Evolutionary conservation across 2,329 filamentous ascomycete species (phyloP), one percentile per base, ranked within the genome.

Genomic region (Arthrocladium fulminans): DNA sequence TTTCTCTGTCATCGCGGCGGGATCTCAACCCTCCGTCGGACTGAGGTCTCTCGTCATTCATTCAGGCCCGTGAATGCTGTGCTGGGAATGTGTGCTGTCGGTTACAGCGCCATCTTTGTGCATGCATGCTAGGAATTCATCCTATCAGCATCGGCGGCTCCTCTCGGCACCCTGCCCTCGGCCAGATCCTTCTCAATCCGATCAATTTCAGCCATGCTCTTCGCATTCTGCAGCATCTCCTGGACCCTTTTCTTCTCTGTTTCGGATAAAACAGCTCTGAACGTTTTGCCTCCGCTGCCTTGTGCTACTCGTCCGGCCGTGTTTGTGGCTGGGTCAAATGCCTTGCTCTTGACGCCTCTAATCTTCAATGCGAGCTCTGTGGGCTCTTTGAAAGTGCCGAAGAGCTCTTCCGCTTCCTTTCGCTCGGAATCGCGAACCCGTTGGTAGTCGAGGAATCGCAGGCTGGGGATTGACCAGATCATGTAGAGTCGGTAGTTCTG

Each of bases 401-500:
- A 97, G 2, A 98, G 73, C 66, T 90, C 84, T 15, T 70, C 74
- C 0, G 88, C 88, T 58, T 81, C 78, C 55, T 79, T 71, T 38
- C 89, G 80, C 74, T 98, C 92, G 0, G 77, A 81, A 55, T 92
- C 80, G 67, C 88, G 94, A 43, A 98, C 88, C 68, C 94, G 95
- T 59, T 81, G 76, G 65, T 88, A 96, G 68, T 98, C 92, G 42
- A 98, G 76, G 67, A 95, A 97, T 38, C 90, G 83, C 37, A 98
- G 81, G 3, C 75, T 77, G 1, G 88, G 88, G 63, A 85, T 87
- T 54, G 83, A 80, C 84, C 86, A 96, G 52, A 98, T 78, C 23
- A 95, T 73, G 84, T 87, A 98, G 65, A 84, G 84, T 46, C 92
- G 84, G 71, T 97, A 98, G 68, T 96, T 73, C 88, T 96, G 60